Percentiles rank a stretch among this genome's conserved stretches.
Evolutionary conservation across 2,329 filamentous ascomycete species (phyloP).

Genomic region (Geosmithia morbida): DNA sequence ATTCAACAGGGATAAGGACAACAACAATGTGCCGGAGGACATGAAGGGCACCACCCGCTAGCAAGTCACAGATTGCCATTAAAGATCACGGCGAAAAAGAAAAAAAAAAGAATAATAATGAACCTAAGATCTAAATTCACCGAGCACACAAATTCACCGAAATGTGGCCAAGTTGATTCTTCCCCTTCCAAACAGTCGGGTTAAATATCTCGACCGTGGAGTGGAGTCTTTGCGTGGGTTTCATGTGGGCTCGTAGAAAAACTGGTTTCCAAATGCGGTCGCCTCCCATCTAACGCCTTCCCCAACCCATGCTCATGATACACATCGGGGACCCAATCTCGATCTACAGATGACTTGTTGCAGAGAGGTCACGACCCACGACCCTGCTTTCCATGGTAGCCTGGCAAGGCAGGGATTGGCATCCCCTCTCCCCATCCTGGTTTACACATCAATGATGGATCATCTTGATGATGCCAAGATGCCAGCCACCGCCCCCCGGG

Average conservation of each 20-base stretch:
- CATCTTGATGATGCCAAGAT: not conserved
- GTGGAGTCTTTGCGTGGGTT: not conserved
- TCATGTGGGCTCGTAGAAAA: not conserved
- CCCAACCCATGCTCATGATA: too few relatives aligned
- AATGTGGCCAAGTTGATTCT: not conserved
- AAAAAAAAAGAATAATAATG: too few relatives aligned
- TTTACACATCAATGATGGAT: not conserved
- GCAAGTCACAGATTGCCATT: too few relatives aligned
- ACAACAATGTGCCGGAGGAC: not conserved
- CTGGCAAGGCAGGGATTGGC: not conserved
- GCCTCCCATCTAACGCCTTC: not conserved
- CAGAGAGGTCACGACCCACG: not conserved
- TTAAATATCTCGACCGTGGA: not conserved
- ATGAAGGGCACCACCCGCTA: not conserved
- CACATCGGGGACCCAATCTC: not conserved
- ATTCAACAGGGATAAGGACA: slow-evolving; percentile 21
- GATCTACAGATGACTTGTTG: not conserved
- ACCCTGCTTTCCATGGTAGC: not conserved
- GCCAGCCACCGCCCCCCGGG: not conserved
- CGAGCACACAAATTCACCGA: too few relatives aligned
- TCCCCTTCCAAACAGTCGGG: too few relatives aligned
- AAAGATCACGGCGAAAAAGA: too few relatives aligned
- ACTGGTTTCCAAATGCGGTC: not conserved
- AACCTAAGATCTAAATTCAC: too few relatives aligned
- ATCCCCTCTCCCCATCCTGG: not conserved